phyloP scores from a whole-genome alignment of 2,329 filamentous ascomycete genomes.

The Colletotrichum sp. region DNA sequence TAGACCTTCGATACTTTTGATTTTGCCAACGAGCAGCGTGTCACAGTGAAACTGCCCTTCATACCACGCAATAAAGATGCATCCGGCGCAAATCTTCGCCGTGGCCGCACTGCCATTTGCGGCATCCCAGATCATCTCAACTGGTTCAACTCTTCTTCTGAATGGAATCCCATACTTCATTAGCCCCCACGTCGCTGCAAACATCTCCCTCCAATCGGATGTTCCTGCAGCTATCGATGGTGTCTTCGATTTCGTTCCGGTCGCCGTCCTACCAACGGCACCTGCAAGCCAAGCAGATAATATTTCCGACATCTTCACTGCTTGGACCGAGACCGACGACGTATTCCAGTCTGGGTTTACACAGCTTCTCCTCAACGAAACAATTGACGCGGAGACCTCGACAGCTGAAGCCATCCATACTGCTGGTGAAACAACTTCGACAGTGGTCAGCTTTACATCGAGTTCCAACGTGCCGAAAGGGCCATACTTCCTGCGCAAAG shows the following conservation, averaged over 20 bases:
- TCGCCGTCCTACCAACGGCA: not conserved
- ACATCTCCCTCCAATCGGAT: not conserved
- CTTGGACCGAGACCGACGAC: not conserved
- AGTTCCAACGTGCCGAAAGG: not conserved
- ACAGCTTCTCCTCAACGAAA: not conserved
- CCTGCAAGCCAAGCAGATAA: not conserved
- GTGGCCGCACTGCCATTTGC: not conserved
- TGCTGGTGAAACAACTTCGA: accelerated
- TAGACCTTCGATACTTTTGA: not conserved
- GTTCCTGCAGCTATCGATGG: not conserved
- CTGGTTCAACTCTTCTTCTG: not conserved
- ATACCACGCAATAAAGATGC: not conserved
- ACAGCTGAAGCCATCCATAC: not conserved
- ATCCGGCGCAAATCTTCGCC: not conserved
- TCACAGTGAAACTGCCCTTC: not conserved
- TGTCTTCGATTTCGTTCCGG: not conserved
- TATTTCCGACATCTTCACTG: not conserved
- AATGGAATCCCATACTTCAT: not conserved
- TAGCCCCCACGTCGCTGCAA: not conserved
- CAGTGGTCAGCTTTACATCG: not conserved
- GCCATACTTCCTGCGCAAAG: not conserved
- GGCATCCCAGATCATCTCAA: not conserved
- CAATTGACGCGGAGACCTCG: accelerated
- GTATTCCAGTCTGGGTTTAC: not conserved
- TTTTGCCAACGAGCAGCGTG: not conserved